Conservation (phyloP, 2,329 filamentous ascomycete species). For the Zopfia rhizophila region DNA sequence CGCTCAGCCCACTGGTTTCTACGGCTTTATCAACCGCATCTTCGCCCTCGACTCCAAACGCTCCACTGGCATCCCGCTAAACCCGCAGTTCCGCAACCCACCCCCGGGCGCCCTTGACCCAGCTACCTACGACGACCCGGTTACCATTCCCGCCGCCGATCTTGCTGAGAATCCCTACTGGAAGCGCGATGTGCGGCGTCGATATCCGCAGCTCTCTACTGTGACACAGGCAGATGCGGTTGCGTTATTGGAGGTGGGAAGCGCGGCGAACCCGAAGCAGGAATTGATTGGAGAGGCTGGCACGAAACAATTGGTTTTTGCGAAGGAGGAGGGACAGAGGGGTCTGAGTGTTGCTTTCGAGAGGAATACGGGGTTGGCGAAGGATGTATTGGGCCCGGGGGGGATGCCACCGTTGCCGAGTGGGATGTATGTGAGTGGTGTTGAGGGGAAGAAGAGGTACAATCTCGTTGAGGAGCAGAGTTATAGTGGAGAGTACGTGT, state of each 20-base stretch:
- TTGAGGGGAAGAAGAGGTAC: constrained; percentile 73
- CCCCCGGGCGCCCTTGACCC: constrained; percentile 79
- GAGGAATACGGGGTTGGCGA: constrained; percentile 65
- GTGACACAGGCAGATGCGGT: constrained; percentile 88
- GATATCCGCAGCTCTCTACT: constrained; percentile 82
- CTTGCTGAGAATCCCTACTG: constrained; percentile 95
- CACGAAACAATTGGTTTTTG: constrained; percentile 77
- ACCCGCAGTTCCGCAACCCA: constrained; percentile 91
- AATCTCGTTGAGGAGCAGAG: constrained; percentile 74
- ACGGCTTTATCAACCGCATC: constrained; percentile 81
- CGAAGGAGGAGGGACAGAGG: constrained; percentile 78
- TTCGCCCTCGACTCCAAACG: constrained; percentile 87
- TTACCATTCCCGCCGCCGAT: constrained; percentile 84
- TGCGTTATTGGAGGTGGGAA: constrained; percentile 85
- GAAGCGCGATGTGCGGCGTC: constrained; percentile 88
- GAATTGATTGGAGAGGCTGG: constrained; percentile 81
- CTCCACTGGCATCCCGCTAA: constrained; percentile 90
- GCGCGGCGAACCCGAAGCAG: constrained; percentile 80
- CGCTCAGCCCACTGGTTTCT: constrained; percentile 87
- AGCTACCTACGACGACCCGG: constrained; percentile 79
- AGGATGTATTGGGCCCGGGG: constrained; percentile 74
- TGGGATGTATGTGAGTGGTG: constrained; percentile 66
- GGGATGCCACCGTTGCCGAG: constrained; percentile 89
- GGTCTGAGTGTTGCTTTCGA: constrained; percentile 78
- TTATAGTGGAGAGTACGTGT: constrained; percentile 63